Percentiles rank a stretch among this genome's conserved stretches.
phyloP scores from a whole-genome alignment of 805 yeast genomes.

The Torulaspora quercuum region DNA sequence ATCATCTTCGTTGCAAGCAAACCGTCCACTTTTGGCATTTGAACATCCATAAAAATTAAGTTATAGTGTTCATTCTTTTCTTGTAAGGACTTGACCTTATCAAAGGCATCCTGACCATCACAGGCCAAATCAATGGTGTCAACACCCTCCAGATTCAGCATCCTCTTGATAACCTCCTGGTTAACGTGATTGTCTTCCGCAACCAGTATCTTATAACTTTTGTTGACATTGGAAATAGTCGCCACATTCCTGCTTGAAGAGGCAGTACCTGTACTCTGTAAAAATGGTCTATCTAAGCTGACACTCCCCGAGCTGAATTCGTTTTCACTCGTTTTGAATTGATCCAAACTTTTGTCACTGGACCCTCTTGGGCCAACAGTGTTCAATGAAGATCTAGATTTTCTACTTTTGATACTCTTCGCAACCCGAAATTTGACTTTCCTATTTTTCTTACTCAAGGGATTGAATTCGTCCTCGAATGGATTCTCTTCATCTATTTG shows the following conservation, averaged over 20 bases:
- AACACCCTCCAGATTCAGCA: slow-evolving; percentile 83
- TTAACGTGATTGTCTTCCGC: slow-evolving; percentile 95
- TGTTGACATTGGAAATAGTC: slow-evolving; percentile 11
- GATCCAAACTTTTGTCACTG: slow-evolving; percentile 8
- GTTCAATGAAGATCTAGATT: slow-evolving; percentile 22
- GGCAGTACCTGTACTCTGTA: slow-evolving; percentile 43
- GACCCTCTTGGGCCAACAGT: slow-evolving; percentile 10
- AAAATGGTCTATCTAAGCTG: slow-evolving; percentile 33
- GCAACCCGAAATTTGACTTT: slow-evolving; percentile 40
- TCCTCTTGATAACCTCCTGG: slow-evolving; percentile 87
- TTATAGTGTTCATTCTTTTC: slow-evolving; percentile 49
- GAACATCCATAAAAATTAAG: slow-evolving; percentile 92
- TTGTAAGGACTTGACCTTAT: slow-evolving; percentile 50
- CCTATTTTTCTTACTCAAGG: slow-evolving; percentile 48
- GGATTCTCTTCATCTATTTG: slow-evolving; percentile 38
- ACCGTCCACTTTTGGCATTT: slow-evolving; percentile 95
- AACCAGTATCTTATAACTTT: slow-evolving; percentile 53
- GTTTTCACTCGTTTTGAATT: slow-evolving; percentile 9
- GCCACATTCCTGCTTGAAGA: slow-evolving; percentile 27
- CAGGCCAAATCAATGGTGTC: slow-evolving; percentile 69
- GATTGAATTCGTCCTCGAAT: slow-evolving; percentile 67
- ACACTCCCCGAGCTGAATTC: slow-evolving; percentile 21
- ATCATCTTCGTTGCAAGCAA: slow-evolving; percentile 74
- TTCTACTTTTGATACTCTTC: slow-evolving; percentile 21
- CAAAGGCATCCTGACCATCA: slow-evolving; percentile 89